These are phyloP conservation scores for Alternaria incomplexa DNA, from an alignment of 2,329 filamentous ascomycete species.

Conservation along the genomic window DNA sequence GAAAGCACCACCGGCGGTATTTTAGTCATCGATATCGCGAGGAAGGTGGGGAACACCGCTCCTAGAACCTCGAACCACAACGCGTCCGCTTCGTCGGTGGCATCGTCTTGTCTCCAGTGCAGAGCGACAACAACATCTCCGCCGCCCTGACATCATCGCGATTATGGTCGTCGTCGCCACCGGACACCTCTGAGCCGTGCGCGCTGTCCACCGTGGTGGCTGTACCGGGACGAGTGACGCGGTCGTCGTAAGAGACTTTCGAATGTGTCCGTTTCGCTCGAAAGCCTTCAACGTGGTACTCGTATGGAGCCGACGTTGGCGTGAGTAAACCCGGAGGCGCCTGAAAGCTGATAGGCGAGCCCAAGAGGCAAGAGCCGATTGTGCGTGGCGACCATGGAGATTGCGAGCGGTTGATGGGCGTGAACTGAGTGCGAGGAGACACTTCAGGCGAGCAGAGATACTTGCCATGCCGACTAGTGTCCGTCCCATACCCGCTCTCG, in stretches of 20 bases:
- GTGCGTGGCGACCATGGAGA: slow-evolving; percentile 18
- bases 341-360: slow-evolving; percentile 13
- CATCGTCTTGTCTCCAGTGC: slow-evolving; percentile 27
- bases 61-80: slow-evolving; percentile 30
- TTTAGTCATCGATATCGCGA: background rate
- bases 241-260: slow-evolving; percentile 21
- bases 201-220: slow-evolving; percentile 8
- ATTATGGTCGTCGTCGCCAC: slow-evolving; percentile 12
- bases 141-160: slow-evolving; percentile 45
- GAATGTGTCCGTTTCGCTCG: slow-evolving; percentile 38
- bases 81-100: slow-evolving; percentile 38
- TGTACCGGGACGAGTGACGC: slow-evolving; percentile 12
- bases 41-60: slow-evolving; percentile 1
- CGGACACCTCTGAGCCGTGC: background rate
- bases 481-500: slow-evolving; percentile 52
- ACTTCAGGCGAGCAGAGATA: slow-evolving; percentile 49
- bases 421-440: slow-evolving; percentile 44
- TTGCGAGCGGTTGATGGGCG: slow-evolving; percentile 51
- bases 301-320: slow-evolving; percentile 23
- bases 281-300: slow-evolving; percentile 9
- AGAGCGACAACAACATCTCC: slow-evolving; percentile 42
- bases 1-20: slow-evolving; percentile 8
- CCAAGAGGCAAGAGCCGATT: slow-evolving; percentile 13
- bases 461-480: slow-evolving; percentile 48
- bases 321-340: slow-evolving; percentile 7